Evolutionary conservation across 192 early-diverging fungal species (phyloP), one percentile per base, ranked within the genome.

Genomic region (Coemansia sp.): DNA sequence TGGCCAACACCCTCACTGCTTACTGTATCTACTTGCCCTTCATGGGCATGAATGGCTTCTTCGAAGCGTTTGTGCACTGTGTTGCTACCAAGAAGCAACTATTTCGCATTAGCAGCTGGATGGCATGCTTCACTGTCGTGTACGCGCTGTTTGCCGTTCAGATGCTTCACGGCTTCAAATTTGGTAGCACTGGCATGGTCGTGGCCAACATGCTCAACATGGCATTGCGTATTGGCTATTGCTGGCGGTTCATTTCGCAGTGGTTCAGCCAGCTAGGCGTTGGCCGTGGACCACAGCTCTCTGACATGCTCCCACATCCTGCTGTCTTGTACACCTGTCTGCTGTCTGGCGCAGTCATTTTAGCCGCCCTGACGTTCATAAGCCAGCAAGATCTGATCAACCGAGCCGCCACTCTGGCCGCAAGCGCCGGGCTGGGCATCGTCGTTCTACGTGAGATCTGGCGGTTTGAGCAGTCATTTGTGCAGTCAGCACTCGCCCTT

Each of bases 41-140:
- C 11, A 91, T 98, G 92, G 97, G 94, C 12, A 61, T 96, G 32
- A 99, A 99, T 74, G 97, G 97, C 0, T 91, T 99, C 60, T 90
- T 93, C 5, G 97, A 99, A 73, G 93, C 91, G 1, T 98, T 95
- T 76, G 86, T 97, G 19, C 94, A 95, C 68, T 93, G 91, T 2
- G 92, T 94, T 19, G 97, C 90, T 0, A 79, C 90, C 5, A 77
- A 86, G 42, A 67, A 73, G 2, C 87, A 90, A 55, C 76, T 99
- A 10, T 36, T 75, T 5, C 46, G 67, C 19, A 83, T 92, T 39
- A 93, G 89, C 62, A 65, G 80, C 14, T 93, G 86, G 85, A 92
- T 97, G 92, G 85, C 91, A 23, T 82, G 53, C 3, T 93, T 91
- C 72, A 92, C 93, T 27, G 76, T 72, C 0, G 80, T 83, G 4